Base-by-base conservation (phyloP, 192 early-diverging fungal genomes). In the Haplosporangium gracile region DNA sequence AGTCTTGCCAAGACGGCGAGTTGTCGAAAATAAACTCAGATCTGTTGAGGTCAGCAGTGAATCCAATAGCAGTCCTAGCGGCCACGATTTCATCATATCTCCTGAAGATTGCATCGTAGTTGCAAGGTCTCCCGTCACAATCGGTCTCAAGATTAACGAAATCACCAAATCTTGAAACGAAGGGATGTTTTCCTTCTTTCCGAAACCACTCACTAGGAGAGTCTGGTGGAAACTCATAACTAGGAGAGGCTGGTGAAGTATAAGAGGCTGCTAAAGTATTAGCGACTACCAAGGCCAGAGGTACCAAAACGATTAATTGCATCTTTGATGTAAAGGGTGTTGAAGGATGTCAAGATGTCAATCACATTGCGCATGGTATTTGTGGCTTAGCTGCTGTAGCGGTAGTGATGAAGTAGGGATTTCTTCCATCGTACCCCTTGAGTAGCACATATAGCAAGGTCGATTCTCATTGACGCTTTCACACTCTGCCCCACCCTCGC, bases 181-280 rank as follows among this genome's bases (percentile, higher is more conserved):
- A n/a, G 55, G 55, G 55, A 60, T 60, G 55, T 60, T 60, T 60
- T 60, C 55, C 55, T 60, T 60, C 55, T 60, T n/a, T 60, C 55
- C 55, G 55, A 60, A 60, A 60, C 55, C 55, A 60, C 26, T 60
- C 55, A 60, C 55, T 60, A 60, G 55, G 55, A 60, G 55, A 60
- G 55, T 60, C 55, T 60, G 55, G 55, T 60, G 55, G 55, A 60
- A 29, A 60, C 6, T 60, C n/a, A 60, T 60, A 60, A 60, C 18
- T 60, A 60, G 26, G 29, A 60, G 55, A 60, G 55, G n/a, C 55
- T 60, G n/a, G n/a, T n/a, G n/a, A n/a, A n/a, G n/a, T n/a, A n/a
- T n/a, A n/a, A n/a, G n/a, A n/a, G n/a, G n/a, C n/a, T n/a, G 55
- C 55, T 60, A 60, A 60, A 60, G 55, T 29, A 60, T 60, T 60